Conservation (phyloP, 2,329 filamentous ascomycete species). For the Coccinonectria pachysandricola region DNA sequence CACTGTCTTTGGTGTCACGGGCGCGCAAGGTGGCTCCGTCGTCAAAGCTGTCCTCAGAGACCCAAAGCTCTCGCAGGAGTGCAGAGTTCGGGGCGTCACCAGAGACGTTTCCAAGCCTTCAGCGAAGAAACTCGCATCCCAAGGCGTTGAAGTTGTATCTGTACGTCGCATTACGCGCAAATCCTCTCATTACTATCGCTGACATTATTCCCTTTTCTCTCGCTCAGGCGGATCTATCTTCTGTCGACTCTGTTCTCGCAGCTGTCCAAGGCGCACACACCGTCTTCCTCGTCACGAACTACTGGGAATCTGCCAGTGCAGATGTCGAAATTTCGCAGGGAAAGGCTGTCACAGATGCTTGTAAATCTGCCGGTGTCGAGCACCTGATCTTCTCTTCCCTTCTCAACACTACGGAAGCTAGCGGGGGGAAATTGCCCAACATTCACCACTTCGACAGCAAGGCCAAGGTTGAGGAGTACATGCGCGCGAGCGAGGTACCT, state of each 20-base stretch:
- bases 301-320: constrained; percentile 24
- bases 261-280: constrained; percentile 33
- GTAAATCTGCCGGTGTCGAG: constrained; percentile 31
- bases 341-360: constrained; percentile 35
- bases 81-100: constrained; percentile 36
- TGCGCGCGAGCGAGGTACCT: constrained; percentile 36
- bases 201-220: not conserved
- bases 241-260: constrained; percentile 21
- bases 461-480: constrained; percentile 45
- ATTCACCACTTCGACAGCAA: constrained; percentile 47
- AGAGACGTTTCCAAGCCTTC: constrained; percentile 31
- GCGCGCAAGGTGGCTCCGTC: constrained; percentile 39
- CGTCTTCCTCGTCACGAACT: constrained; percentile 32
- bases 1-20: constrained; percentile 38
- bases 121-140: constrained; percentile 26
- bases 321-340: constrained; percentile 31
- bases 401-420: constrained; percentile 26
- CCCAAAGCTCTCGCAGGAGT: constrained; percentile 32
- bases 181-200: not conserved
- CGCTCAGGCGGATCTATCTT: constrained; percentile 31
- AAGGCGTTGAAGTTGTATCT: constrained; percentile 33
- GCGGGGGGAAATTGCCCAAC: constrained; percentile 26
- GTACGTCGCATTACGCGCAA: constrained; percentile 11
- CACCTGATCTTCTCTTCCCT: constrained; percentile 38
- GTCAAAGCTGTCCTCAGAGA: constrained; percentile 35